A percentile compares a stretch with the other conserved stretches of the same genome.
These are phyloP conservation scores for Botrytis paeoniae DNA, from an alignment of 2,329 filamentous ascomycete species.

Conservation along the genomic window DNA sequence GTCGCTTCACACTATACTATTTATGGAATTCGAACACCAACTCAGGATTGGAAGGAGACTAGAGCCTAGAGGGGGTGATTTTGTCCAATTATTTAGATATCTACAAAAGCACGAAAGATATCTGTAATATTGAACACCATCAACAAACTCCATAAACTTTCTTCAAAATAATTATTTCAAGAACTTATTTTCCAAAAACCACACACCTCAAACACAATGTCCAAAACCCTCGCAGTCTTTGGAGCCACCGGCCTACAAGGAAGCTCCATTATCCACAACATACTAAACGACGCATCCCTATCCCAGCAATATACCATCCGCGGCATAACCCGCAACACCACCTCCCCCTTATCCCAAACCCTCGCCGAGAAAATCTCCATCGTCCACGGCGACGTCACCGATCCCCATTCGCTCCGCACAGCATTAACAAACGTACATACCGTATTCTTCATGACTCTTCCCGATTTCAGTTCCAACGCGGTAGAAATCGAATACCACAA, in stretches of 20 bases:
- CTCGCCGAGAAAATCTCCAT: conserved; percentile 38
- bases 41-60: not conserved
- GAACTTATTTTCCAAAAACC: not conserved
- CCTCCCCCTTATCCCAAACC: conserved; percentile 33
- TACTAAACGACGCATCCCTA: conserved; percentile 46
- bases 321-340: conserved; percentile 44
- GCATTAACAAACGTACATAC: conserved; percentile 47
- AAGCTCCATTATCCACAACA: conserved; percentile 45
- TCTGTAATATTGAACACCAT: not conserved
- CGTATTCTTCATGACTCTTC: conserved; percentile 46
- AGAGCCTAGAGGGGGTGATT: not conserved
- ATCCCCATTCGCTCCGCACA: conserved; percentile 40
- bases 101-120: not conserved
- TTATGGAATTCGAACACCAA: not conserved
- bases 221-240: conserved; percentile 45
- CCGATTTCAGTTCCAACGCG: conserved; percentile 39
- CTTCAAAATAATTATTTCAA: not conserved
- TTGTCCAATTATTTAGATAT: not conserved
- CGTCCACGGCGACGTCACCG: conserved; percentile 43
- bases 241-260: conserved; percentile 53
- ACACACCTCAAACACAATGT: conserved; percentile 10
- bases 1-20: not conserved
- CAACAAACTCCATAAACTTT: not conserved
- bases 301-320: conserved; percentile 48
- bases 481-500: conserved; percentile 19